These are phyloP conservation scores for Leishmania tarentolae DNA, from an alignment of 208 protist genomes.

Conservation along the genomic window DNA sequence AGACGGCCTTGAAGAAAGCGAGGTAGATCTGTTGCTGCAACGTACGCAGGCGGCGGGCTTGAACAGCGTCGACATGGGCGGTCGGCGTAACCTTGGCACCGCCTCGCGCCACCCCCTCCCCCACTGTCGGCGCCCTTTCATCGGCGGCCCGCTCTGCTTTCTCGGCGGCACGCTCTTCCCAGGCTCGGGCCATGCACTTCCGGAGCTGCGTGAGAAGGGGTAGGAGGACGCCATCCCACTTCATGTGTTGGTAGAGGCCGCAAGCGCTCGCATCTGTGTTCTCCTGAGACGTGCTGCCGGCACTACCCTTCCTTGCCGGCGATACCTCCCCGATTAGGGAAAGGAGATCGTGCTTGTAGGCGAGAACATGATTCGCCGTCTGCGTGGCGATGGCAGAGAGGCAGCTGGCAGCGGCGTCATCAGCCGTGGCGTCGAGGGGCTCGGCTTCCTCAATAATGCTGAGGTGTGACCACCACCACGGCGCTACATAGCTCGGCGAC, in stretches of 20 bases:
- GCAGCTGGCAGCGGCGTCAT: conserved; percentile 30
- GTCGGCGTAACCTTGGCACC: neutral
- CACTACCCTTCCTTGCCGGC: neutral
- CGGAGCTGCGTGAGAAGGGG: conserved; percentile 35
- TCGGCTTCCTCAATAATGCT: conserved; percentile 47
- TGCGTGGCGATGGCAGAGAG: conserved; percentile 18
- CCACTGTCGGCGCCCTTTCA: neutral
- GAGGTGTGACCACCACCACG: conserved; percentile 68
- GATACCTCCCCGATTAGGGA: neutral
- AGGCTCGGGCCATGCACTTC: conserved; percentile 36
- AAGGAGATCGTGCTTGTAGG: neutral
- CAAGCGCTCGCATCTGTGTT: neutral
- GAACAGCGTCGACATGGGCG: conserved; percentile 15
- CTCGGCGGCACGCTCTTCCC: conserved; percentile 41
- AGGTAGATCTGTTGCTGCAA: conserved; percentile 39
- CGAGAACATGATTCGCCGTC: conserved; percentile 16
- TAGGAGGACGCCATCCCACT: conserved; percentile 16
- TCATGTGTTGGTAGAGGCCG: conserved; percentile 11
- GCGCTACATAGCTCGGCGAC: neutral
- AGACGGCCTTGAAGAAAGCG: conserved; percentile 30
- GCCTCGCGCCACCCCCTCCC: neutral
- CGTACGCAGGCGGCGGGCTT: conserved; percentile 22
- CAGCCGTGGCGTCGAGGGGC: conserved; percentile 39
- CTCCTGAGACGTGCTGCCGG: neutral
- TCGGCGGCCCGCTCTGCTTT: conserved; percentile 26